Evolutionary conservation across 2,329 filamentous ascomycete genomes (phyloP).

Genomic region (Fusarium robinianum): DNA sequence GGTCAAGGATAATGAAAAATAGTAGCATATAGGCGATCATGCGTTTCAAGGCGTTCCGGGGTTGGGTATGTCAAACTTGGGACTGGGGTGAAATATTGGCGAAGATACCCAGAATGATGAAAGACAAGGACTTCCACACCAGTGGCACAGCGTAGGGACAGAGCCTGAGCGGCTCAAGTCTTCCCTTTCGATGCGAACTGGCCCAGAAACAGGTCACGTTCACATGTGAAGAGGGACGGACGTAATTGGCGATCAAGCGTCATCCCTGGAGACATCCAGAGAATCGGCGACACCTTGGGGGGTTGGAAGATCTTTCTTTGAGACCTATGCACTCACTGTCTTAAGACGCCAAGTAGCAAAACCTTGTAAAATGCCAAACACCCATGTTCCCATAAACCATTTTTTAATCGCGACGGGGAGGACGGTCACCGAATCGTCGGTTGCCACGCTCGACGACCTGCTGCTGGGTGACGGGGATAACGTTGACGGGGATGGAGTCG

Average conservation of each 20-base stretch:
- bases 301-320: constrained; percentile 62
- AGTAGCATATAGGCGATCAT: not conserved
- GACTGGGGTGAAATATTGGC: constrained; percentile 13
- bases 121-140: not conserved
- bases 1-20: constrained; percentile 13
- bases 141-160: not conserved
- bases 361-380: constrained; percentile 51
- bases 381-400: constrained; percentile 43
- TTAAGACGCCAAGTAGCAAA: constrained; percentile 60
- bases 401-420: constrained; percentile 46
- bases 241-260: constrained; percentile 89
- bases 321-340: constrained; percentile 64
- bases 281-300: constrained; percentile 91
- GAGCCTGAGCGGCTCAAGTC: constrained; percentile 15
- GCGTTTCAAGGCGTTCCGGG: constrained; percentile 17
- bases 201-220: constrained; percentile 35
- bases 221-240: constrained; percentile 30
- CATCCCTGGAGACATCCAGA: constrained; percentile 62
- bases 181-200: constrained; percentile 20
- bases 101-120: constrained; percentile 22
- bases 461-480: constrained; percentile 86
- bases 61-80: constrained; percentile 18
- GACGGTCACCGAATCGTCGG: constrained; percentile 75
- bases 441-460: constrained; percentile 79
- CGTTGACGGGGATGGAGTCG: constrained; percentile 96